A percentile compares a stretch with the other conserved stretches of the same genome.
Conservation (phyloP, 768 basidiomycete species). For the Phylloporus sp. region DNA sequence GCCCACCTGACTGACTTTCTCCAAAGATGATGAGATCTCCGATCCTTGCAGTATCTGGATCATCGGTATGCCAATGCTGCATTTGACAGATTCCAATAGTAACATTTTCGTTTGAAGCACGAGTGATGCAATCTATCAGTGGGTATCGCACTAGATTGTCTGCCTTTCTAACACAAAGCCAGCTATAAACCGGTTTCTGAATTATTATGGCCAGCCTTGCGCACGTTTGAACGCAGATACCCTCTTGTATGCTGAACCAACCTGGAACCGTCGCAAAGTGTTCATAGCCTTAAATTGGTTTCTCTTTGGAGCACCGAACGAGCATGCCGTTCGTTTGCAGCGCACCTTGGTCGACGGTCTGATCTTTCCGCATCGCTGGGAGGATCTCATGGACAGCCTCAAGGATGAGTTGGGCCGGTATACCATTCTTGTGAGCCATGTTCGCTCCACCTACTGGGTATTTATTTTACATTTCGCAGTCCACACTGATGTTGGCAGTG, state of each 20-base stretch:
- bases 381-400: constrained; percentile 2
- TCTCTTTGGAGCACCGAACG: constrained; percentile 1
- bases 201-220: constrained; percentile 9
- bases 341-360: constrained; percentile 7
- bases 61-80: constrained; percentile 2
- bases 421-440: constrained; percentile 7
- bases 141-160: neutral
- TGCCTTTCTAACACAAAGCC: neutral
- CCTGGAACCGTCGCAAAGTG: neutral
- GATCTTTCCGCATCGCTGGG: constrained; percentile 8
- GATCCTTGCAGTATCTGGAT: constrained; percentile 9
- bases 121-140: constrained; percentile 13
- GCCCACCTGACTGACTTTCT: neutral
- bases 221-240: constrained; percentile 9
- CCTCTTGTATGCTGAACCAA: constrained; percentile 2
- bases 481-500: constrained; percentile 17
- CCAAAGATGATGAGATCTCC: too few relatives aligned
- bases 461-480: neutral
- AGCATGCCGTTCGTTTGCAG: constrained; percentile 12
- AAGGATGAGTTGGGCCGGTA: constrained; percentile 5
- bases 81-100: neutral
- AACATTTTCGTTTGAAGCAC: constrained; percentile 3
- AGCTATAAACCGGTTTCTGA: constrained; percentile 12
- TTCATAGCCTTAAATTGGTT: neutral
- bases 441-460: neutral